Percentiles rank a stretch among this genome's conserved stretches.
These are phyloP conservation scores for Erigeron canadensis DNA, from an alignment of 129 eudicot genomes.

Conservation along the genomic window DNA sequence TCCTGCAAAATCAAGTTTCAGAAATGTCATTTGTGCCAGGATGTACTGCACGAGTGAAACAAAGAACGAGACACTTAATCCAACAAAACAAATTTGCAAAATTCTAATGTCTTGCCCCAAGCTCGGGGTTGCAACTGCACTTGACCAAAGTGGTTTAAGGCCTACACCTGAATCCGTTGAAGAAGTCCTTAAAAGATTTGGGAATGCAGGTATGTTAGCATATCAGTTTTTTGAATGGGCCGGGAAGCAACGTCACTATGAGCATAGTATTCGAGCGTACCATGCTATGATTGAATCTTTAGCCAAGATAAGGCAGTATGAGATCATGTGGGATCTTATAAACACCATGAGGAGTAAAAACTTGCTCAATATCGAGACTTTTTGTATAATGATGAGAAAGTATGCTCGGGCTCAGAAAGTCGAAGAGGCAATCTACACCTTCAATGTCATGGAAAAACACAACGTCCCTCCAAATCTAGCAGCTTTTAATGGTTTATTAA, in stretches of 20 bases:
- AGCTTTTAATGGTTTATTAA: conserved; percentile 84
- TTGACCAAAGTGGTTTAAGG: conserved; percentile 78
- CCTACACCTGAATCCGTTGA: conserved; percentile 74
- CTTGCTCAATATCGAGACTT: conserved; percentile 80
- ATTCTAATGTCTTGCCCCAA: conserved; percentile 85
- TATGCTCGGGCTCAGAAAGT: conserved; percentile 86
- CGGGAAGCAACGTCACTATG: conserved; percentile 76
- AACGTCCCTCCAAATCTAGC: conserved; percentile 65
- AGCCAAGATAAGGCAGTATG: conserved; percentile 90
- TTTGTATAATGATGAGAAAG: conserved; percentile 92
- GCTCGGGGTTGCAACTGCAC: conserved; percentile 66
- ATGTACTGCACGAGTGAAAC: conserved; percentile 55
- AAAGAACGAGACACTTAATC: conserved; percentile 40
- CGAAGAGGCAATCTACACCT: conserved; percentile 85
- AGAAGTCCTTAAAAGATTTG: conserved; percentile 62
- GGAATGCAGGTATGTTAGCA: conserved; percentile 87
- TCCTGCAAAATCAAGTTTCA: conserved; percentile 24
- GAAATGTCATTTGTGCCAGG: conserved; percentile 29
- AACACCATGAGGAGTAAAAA: conserved; percentile 69
- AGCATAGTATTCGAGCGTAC: conserved; percentile 71
- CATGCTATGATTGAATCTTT: conserved; percentile 83
- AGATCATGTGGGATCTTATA: conserved; percentile 95
- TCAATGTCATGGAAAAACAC: conserved; percentile 81
- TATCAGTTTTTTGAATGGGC: conserved; percentile 89
- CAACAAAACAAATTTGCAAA: conserved; percentile 52